Evolutionary conservation across 2,329 filamentous ascomycete species (phyloP).

Genomic region (Epichloe gansuensis): DNA sequence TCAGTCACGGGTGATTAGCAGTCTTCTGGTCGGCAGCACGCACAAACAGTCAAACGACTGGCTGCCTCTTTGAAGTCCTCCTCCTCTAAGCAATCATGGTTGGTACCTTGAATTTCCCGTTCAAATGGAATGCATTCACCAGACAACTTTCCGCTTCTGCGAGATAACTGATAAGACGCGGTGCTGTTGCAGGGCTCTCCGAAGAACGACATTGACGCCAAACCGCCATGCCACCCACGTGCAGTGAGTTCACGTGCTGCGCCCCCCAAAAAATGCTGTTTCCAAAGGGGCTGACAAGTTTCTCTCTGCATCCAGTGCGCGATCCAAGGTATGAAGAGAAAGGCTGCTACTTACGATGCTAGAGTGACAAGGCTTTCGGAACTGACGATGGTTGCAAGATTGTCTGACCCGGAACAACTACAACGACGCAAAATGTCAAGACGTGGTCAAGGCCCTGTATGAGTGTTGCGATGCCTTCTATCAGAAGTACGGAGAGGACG

Average conservation of each 20-base stretch:
- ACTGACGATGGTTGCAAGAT: slow-evolving; percentile 35
- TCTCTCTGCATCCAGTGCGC: slow-evolving; percentile 49
- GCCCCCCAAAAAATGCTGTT: too few relatives aligned
- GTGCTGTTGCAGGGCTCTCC: slow-evolving; percentile 18
- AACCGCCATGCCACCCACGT: slow-evolving; percentile 74
- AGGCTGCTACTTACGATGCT: background rate
- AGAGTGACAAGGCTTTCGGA: background rate
- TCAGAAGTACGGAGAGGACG: slow-evolving; percentile 61
- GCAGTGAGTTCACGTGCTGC: slow-evolving; percentile 45
- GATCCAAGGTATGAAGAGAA: slow-evolving; percentile 57
- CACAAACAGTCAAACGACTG: too few relatives aligned
- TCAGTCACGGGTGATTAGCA: too few relatives aligned
- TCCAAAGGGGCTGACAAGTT: slow-evolving; percentile 2
- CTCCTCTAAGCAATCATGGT: background rate
- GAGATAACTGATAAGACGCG: background rate
- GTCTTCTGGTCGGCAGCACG: too few relatives aligned
- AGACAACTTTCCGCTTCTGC: background rate
- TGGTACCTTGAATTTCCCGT: background rate
- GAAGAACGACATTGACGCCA: slow-evolving; percentile 58
- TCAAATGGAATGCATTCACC: background rate
- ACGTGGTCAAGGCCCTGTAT: slow-evolving; percentile 73
- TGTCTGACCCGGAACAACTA: slow-evolving; percentile 78
- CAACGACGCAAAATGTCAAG: slow-evolving; percentile 72
- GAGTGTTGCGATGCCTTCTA: slow-evolving; percentile 91
- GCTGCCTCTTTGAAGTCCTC: too few relatives aligned